Percentiles rank a stretch among this genome's conserved stretches.
These are phyloP conservation scores for Aristolochia californica DNA, from an alignment of 164 flowering plant species.

Conservation along the genomic window DNA sequence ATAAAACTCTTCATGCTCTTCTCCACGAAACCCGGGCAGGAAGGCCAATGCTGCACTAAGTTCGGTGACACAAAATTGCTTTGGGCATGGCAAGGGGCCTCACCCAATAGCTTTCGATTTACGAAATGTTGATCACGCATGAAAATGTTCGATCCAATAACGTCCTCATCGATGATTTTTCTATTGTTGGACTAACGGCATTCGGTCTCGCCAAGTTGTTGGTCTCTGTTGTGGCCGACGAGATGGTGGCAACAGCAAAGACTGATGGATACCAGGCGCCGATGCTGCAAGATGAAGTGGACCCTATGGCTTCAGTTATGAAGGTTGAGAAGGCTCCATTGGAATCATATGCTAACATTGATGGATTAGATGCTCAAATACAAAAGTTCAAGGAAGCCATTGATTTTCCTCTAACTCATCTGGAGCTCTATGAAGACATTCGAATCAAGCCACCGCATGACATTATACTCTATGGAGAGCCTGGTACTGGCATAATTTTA, in stretches of 20 bases:
- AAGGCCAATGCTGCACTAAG: constrained; percentile 79
- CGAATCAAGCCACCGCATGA: too few relatives aligned
- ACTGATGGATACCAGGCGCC: constrained; percentile 93
- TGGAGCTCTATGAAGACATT: too few relatives aligned
- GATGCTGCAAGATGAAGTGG: constrained; percentile 84
- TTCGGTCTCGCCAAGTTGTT: constrained; percentile 84
- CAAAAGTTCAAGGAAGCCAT: too few relatives aligned
- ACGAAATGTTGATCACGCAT: constrained; percentile 71
- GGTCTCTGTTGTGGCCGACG: constrained; percentile 79
- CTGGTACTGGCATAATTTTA: too few relatives aligned
- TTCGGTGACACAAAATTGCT: constrained; percentile 86
- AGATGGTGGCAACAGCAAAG: constrained; percentile 69
- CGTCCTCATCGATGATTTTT: constrained; percentile 80
- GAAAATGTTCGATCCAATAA: constrained; percentile 83
- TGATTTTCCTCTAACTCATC: too few relatives aligned
- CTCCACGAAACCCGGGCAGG: constrained; percentile 81
- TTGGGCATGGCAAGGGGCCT: constrained; percentile 79
- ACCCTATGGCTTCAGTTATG: too few relatives aligned
- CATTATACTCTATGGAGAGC: too few relatives aligned
- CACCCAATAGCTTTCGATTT: constrained; percentile 67
- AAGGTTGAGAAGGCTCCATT: too few relatives aligned
- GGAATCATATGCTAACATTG: too few relatives aligned
- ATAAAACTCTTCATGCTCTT: constrained; percentile 58
- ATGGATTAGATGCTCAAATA: too few relatives aligned
- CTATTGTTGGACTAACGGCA: constrained; percentile 69